These are phyloP conservation scores for Exophiala alcalophila DNA, from an alignment of 2,329 filamentous ascomycete genomes.

Conservation along the genomic window DNA sequence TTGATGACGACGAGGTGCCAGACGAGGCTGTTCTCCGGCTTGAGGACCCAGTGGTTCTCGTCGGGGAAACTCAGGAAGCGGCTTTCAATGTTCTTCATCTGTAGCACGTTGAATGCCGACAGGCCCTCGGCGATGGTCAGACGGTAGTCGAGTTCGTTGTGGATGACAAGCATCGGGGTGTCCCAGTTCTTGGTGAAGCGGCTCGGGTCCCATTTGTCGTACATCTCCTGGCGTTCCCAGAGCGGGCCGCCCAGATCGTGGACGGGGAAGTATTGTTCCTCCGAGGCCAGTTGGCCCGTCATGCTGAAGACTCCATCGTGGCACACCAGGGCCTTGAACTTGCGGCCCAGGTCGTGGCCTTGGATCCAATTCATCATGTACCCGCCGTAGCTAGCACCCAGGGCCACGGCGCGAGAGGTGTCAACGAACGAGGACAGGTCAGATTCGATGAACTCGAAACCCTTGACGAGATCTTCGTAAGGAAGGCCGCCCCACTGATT, in stretches of 20 bases:
- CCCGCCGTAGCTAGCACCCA: conserved; percentile 57
- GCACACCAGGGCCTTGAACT: conserved; percentile 58
- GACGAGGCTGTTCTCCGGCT: conserved; percentile 83
- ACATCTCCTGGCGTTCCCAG: conserved; percentile 51
- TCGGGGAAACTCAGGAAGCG: conserved; percentile 78
- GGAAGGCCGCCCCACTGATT: conserved; percentile 54
- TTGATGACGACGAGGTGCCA: conserved; percentile 85
- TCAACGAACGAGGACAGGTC: conserved; percentile 55
- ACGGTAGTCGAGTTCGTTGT: conserved; percentile 86
- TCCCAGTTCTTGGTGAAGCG: conserved; percentile 65
- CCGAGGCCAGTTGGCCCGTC: conserved; percentile 44
- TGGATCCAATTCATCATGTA: conserved; percentile 62
- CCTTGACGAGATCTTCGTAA: conserved; percentile 55
- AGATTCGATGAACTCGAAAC: conserved; percentile 51
- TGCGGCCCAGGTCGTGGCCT: conserved; percentile 52
- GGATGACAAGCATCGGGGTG: conserved; percentile 85
- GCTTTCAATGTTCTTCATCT: conserved; percentile 71
- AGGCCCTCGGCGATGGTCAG: conserved; percentile 81
- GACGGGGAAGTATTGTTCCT: conserved; percentile 56
- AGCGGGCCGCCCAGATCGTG: conserved; percentile 52
- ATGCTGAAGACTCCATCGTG: conserved; percentile 47
- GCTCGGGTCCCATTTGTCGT: conserved; percentile 58
- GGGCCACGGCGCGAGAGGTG: conserved; percentile 50
- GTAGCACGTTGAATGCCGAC: conserved; percentile 80
- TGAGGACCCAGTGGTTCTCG: conserved; percentile 79